These are phyloP conservation scores for Tetrapisispora iriomotensis DNA, from an alignment of 805 yeast species.

Conservation along the genomic window DNA sequence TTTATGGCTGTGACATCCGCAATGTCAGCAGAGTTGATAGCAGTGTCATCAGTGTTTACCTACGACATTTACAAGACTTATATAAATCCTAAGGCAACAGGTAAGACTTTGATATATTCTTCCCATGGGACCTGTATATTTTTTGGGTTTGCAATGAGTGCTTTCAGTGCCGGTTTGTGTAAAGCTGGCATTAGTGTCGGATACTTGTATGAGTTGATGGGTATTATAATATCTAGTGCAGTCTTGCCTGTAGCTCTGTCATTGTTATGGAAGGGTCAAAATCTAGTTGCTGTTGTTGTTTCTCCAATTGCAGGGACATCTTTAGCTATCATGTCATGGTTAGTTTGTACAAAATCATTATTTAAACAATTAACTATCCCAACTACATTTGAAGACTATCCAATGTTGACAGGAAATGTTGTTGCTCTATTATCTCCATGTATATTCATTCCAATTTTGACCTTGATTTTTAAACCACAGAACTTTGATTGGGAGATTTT, in stretches of 20 bases:
- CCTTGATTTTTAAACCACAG: constrained; percentile 55
- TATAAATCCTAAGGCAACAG: constrained; percentile 67
- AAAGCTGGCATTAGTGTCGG: constrained; percentile 84
- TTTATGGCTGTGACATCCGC: constrained; percentile 94
- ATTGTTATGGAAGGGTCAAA: constrained; percentile 54
- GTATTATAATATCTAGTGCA: constrained; percentile 78
- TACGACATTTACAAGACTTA: constrained; percentile 80
- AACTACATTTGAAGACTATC: constrained; percentile 69
- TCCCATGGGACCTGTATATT: constrained; percentile 61
- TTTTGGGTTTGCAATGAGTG: constrained; percentile 60
- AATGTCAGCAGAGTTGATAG: constrained; percentile 81
- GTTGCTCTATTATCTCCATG: constrained; percentile 71
- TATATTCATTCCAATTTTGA: constrained; percentile 55
- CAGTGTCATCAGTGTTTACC: constrained; percentile 77
- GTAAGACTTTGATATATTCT: constrained; percentile 57
- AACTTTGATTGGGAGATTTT: constrained; percentile 64
- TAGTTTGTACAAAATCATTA: constrained; percentile 38
- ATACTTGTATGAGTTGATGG: constrained; percentile 79
- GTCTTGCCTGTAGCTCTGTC: constrained; percentile 70
- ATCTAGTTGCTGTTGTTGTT: constrained; percentile 53
- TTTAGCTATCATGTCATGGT: constrained; percentile 65
- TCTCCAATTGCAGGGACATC: constrained; percentile 75
- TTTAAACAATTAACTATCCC: constrained; percentile 37
- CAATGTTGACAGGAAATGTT: constrained; percentile 85
- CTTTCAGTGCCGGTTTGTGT: constrained; percentile 70